Evolutionary conservation across 169 alveolate genomes (phyloP), one percentile per base, ranked within the genome.

Genomic region (Plasmodium inui): DNA sequence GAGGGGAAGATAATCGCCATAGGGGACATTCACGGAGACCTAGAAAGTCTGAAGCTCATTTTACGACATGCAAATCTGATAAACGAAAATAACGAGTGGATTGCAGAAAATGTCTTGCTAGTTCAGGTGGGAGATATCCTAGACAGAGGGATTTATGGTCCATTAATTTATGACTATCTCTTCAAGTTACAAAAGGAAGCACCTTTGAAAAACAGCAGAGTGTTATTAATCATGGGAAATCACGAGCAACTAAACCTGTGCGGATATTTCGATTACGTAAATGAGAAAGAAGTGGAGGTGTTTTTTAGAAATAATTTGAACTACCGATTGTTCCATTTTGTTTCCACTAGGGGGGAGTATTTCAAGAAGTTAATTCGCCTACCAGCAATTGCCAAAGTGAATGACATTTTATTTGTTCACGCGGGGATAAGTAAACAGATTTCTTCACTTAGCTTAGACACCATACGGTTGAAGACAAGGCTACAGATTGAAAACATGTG

Each of bases 1-100:
- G 46, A 92, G 39, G 95, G 95, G 22, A 91, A 95, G 71, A 91
- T 95, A 37, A 82, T 95, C 26, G 96, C 92, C 41, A 92, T 95
- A n/a, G 96, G 96, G 26, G 96, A 95, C 55, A 85, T 95, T 7
- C 96, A 95, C 50, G 96, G 96, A 1, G 96, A 95, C 30, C 55
- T 95, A 7, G 95, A 95, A 55, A 89, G 96, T 10, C 34, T 95
- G 19, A 80, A 92, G 30, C 37, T 95, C 9, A 92, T 88, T 50
- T 74, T 95, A 72, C 83, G 86, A 72, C 93, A 92, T 84, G 84
- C 96, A 44, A 93, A 95, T 67, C 80, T 95, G 26, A 79, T 92
- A 57, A 76, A 92, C 72, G 92, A 61, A 57, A 84, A 92, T 32
- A 83, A 92, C 34, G 91, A 95, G 41, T 95, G 96, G 96, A 22